Percentiles rank a stretch among this genome's conserved stretches.
Conservation (phyloP, 1,284 basidiomycete species). For the Trichosporon ovoides region DNA sequence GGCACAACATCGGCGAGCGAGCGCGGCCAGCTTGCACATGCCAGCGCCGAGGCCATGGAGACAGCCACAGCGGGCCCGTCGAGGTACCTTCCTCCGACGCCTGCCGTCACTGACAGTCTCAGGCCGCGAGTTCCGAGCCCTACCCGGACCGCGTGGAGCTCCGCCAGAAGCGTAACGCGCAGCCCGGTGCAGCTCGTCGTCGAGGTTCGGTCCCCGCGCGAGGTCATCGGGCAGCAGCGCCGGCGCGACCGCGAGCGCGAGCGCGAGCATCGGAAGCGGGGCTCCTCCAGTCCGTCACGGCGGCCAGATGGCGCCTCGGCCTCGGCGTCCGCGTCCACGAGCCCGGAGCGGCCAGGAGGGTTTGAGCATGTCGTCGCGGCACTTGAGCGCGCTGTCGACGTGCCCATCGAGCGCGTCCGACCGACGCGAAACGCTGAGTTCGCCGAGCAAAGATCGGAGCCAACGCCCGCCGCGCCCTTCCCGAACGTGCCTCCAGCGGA, state of each 20-base stretch:
- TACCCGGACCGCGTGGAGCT: neutral
- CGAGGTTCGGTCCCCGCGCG: neutral
- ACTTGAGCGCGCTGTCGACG: neutral
- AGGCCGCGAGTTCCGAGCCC: neutral
- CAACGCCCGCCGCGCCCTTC: neutral
- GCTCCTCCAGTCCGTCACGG: neutral
- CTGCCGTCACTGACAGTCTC: neutral
- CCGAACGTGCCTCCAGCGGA: neutral
- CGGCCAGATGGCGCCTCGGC: neutral
- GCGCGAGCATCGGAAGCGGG: neutral
- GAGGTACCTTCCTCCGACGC: neutral
- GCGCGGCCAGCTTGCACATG: neutral
- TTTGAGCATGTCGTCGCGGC: conserved; percentile 1
- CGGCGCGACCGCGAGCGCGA: too few species aligned
- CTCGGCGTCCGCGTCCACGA: neutral
- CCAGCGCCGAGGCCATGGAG: neutral
- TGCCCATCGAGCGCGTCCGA: neutral
- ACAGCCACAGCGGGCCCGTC: neutral
- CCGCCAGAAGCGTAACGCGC: neutral
- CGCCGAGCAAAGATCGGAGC: neutral
- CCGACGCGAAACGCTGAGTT: neutral
- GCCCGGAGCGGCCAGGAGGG: neutral
- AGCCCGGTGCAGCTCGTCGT: neutral
- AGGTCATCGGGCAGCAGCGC: neutral
- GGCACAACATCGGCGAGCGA: neutral